Evolutionary conservation across 306 rosid species (phyloP), one percentile per base, ranked within the genome.

Genomic region (Arachis stenosperma): DNA sequence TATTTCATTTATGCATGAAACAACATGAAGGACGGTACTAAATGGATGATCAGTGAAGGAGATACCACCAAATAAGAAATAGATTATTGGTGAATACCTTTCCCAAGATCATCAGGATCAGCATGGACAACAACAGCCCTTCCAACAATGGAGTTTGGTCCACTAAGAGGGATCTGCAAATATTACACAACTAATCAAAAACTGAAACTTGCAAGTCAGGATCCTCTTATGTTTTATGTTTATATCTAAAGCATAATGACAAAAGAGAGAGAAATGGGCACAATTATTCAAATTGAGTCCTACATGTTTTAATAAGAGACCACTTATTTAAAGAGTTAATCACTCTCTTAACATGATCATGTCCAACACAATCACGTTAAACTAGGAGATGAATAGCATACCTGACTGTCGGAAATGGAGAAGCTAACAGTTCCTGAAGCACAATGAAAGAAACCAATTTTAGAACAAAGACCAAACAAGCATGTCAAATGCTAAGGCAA

Each of bases 121-220:
- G 48, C 86, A 71, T 95, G 99, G 75, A 95, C 99, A 61, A 95
- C 99, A 77, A 95, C 89, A 15, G 99, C 99, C 83, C 99, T 92
- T 65, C 99, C 99, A 6, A 95, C 74, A 68, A 95, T 80, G 63
- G 97, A 87, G 75, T 95, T 48, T 61, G 93, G 85, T 68, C 99
- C 99, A 55, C 61, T 61, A 67, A 95, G 98, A 73, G 98, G 98
- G 81, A 95, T 91, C 99, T 95, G 87, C 63, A 67, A 74, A 69
- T 39, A 69, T 65, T 55, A 68, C 30, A 37, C 41, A 69, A 66
- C 70, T 29, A 27, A 36, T 51, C 56, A 54, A 61, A 15, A 79
- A 71, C 6, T 47, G 78, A 69, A 56, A 76, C 55, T 63, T 2
- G 4, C 0, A 7, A 54, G 61, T 55, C 12, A 17, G 50, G 68